A percentile compares a stretch with the other conserved stretches of the same genome.
Evolutionary conservation across 2,329 filamentous ascomycete genomes (phyloP).

Genomic region (Exophiala phaeomuriformis): DNA sequence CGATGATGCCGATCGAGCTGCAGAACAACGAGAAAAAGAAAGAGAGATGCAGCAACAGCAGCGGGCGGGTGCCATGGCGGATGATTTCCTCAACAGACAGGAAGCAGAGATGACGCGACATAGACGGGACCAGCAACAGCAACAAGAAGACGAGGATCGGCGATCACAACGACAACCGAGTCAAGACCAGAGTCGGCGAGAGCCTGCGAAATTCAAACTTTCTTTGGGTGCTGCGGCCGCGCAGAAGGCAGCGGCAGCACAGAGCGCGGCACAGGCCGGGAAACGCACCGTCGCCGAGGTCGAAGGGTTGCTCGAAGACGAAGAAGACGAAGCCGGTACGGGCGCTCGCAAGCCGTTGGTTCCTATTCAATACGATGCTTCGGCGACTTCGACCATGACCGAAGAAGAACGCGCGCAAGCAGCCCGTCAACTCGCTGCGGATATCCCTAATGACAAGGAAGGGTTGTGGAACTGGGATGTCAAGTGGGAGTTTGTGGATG

Average conservation of each 20-base stretch:
- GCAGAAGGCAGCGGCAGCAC: conserved; percentile 55
- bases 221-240: conserved; percentile 76
- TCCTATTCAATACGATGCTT: conserved; percentile 72
- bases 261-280: conserved; percentile 40
- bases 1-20: conserved; percentile 74
- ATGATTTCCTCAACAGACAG: conserved; percentile 81
- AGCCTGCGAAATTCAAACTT: conserved; percentile 78
- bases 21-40: conserved; percentile 67
- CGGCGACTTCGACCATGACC: conserved; percentile 60
- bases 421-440: conserved; percentile 71
- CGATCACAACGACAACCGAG: conserved; percentile 34
- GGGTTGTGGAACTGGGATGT: conserved; percentile 89
- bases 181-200: conserved; percentile 33
- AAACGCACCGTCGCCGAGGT: conserved; percentile 83
- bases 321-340: conserved; percentile 68
- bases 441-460: conserved; percentile 80
- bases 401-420: conserved; percentile 83
- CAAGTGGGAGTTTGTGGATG: conserved; percentile 86
- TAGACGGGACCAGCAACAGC: conserved; percentile 17
- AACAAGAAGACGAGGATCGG: conserved; percentile 28
- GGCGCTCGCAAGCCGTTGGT: conserved; percentile 64
- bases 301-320: conserved; percentile 88
- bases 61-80: conserved; percentile 73
- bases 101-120: conserved; percentile 54
- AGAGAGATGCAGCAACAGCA: conserved; percentile 65